phyloP scores from a whole-genome alignment of 2,329 filamentous ascomycete species.

The Diaporthe humulicola region DNA sequence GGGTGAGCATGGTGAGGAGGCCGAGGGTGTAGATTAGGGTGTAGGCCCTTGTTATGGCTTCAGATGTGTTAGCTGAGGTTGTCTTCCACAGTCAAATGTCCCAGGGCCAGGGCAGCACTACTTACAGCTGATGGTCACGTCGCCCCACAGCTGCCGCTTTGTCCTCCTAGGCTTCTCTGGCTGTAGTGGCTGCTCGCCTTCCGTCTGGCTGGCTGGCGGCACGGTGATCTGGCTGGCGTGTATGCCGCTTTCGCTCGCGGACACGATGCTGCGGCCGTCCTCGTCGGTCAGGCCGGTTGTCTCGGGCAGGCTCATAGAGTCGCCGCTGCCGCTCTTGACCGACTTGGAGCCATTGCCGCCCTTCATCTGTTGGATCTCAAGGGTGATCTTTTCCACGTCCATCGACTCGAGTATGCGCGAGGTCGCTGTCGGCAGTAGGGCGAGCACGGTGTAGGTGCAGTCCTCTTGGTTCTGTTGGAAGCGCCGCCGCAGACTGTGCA shows the following conservation, averaged over 20 bases:
- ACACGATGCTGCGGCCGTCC: constrained; percentile 81
- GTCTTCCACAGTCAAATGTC: neutral
- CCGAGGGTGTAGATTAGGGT: constrained; percentile 93
- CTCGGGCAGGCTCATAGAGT: constrained; percentile 71
- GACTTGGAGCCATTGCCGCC: constrained; percentile 65
- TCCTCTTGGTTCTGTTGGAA: constrained; percentile 99
- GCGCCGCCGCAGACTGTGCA: constrained; percentile 85
- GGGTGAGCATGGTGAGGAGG: constrained; percentile 90
- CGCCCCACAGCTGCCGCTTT: constrained; percentile 96
- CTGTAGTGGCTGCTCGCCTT: constrained; percentile 44
- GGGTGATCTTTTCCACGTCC: constrained; percentile 92
- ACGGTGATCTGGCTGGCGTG: constrained; percentile 83
- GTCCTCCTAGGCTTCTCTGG: constrained; percentile 75
- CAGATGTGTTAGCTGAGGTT: constrained; percentile 37
- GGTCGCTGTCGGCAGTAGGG: constrained; percentile 90
- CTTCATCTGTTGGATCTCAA: constrained; percentile 95
- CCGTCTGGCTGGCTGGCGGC: constrained; percentile 61
- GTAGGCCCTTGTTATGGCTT: constrained; percentile 90
- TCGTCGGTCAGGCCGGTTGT: constrained; percentile 83
- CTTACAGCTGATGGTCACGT: constrained; percentile 94
- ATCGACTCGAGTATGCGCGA: constrained; percentile 89
- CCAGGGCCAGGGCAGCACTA: constrained; percentile 39
- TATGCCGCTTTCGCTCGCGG: constrained; percentile 84
- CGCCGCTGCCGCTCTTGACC: constrained; percentile 60
- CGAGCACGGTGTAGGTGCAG: constrained; percentile 98